Evolutionary conservation across 2,329 filamentous ascomycete species (phyloP).

Genomic region (Paecilomyces sp.): DNA sequence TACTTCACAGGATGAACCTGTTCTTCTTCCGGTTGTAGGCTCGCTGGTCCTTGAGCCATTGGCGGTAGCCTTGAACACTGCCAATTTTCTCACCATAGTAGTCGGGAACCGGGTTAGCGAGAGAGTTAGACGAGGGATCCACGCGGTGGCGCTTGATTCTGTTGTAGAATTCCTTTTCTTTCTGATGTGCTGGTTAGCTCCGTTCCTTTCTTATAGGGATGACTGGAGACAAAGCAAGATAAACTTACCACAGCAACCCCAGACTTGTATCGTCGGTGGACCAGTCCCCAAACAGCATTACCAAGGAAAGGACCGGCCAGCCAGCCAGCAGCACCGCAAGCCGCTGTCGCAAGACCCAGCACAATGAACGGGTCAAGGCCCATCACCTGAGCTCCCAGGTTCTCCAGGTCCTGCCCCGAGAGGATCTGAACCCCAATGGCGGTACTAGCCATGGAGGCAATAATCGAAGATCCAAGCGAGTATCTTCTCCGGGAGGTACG

Average conservation of each 20-base stretch:
- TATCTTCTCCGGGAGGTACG: slow-evolving; percentile 78
- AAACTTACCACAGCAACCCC: slow-evolving; percentile 62
- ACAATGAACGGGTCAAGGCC: slow-evolving; percentile 84
- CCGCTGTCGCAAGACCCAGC: slow-evolving; percentile 70
- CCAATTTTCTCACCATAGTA: slow-evolving; percentile 99
- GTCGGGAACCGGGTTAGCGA: slow-evolving; percentile 89
- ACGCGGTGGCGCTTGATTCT: slow-evolving; percentile 88
- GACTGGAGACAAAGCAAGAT: neutral
- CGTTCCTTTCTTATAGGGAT: neutral
- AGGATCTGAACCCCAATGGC: slow-evolving; percentile 48
- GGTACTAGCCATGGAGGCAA: slow-evolving; percentile 57
- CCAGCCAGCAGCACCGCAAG: slow-evolving; percentile 78
- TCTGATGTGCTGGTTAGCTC: slow-evolving; percentile 41
- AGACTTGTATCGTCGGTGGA: slow-evolving; percentile 62
- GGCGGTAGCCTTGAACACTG: slow-evolving; percentile 81
- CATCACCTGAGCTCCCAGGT: slow-evolving; percentile 57
- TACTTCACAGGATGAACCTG: slow-evolving; percentile 27
- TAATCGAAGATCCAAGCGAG: slow-evolving; percentile 69
- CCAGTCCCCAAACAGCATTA: slow-evolving; percentile 67
- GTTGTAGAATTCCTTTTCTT: slow-evolving; percentile 90
- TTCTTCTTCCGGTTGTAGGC: slow-evolving; percentile 88
- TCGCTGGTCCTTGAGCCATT: slow-evolving; percentile 95
- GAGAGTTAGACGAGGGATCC: slow-evolving; percentile 80
- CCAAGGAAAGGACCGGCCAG: slow-evolving; percentile 77
- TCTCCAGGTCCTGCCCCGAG: slow-evolving; percentile 63